Conservation (phyloP, 2,329 filamentous ascomycete genomes). For the Sclerotinia borealis region DNA sequence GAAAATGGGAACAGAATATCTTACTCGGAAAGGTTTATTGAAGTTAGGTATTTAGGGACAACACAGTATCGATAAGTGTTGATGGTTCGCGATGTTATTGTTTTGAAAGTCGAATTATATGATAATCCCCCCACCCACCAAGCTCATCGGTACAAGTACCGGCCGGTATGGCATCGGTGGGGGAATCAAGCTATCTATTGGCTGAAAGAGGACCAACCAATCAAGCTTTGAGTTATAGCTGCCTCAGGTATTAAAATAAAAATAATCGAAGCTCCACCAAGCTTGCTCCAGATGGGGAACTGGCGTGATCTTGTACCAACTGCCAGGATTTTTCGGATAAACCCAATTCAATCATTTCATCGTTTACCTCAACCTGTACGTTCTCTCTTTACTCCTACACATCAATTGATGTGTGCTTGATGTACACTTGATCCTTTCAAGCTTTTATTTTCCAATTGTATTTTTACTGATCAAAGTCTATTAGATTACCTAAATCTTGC, state of each 20-base stretch:
- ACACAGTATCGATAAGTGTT: neutral
- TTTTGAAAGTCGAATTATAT: neutral
- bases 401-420: neutral
- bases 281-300: neutral
- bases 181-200: neutral
- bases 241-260: neutral
- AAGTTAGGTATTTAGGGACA: neutral
- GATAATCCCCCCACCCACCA: no score
- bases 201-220: no score
- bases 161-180: neutral
- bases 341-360: neutral
- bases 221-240: neutral
- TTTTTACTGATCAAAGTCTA: neutral
- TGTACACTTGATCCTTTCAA: neutral
- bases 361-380: neutral
- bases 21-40: neutral
- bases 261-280: neutral
- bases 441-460: neutral
- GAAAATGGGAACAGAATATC: no score
- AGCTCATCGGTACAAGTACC: neutral
- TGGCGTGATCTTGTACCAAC: neutral
- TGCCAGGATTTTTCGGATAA: slow-evolving; percentile 5
- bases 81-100: no score
- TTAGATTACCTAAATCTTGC: neutral
- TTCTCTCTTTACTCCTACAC: neutral